Conservation (phyloP, 306 rosid genomes). For the Leucaena leucocephala region DNA sequence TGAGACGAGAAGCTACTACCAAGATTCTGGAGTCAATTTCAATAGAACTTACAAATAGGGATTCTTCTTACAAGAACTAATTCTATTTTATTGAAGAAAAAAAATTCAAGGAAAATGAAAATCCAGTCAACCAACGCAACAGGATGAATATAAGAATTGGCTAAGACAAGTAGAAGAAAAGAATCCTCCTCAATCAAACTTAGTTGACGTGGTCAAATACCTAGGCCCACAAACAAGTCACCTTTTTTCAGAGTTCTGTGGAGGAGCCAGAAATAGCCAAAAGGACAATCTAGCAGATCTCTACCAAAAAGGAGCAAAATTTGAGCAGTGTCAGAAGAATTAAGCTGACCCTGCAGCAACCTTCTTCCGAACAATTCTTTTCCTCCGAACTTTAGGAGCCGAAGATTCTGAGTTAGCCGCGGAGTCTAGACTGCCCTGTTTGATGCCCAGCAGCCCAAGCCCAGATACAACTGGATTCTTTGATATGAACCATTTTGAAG, state of each 20-base stretch:
- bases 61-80: neutral
- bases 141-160: constrained; percentile 20
- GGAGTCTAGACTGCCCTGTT: constrained; percentile 59
- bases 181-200: constrained; percentile 30
- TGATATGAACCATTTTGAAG: constrained; percentile 96
- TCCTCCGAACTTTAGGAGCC: constrained; percentile 78
- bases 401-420: constrained; percentile 54
- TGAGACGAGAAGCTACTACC: neutral
- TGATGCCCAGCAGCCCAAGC: constrained; percentile 96
- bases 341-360: constrained; percentile 69
- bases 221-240: constrained; percentile 28
- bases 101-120: constrained; percentile 1
- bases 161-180: constrained; percentile 27
- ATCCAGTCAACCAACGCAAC: constrained; percentile 20
- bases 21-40: neutral
- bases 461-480: constrained; percentile 91
- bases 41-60: neutral
- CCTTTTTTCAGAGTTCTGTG: constrained; percentile 12
- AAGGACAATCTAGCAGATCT: constrained; percentile 27
- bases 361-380: constrained; percentile 86
- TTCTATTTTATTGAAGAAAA: constrained; percentile 33
- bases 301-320: constrained; percentile 53
- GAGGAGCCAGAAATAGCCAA: constrained; percentile 34
- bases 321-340: constrained; percentile 39
- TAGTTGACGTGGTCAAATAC: constrained; percentile 21